Evolutionary conservation across 495 filamentous ascomycete species (phyloP), one percentile per base, ranked within the genome.

Genomic region (Lophiotrema nucula): DNA sequence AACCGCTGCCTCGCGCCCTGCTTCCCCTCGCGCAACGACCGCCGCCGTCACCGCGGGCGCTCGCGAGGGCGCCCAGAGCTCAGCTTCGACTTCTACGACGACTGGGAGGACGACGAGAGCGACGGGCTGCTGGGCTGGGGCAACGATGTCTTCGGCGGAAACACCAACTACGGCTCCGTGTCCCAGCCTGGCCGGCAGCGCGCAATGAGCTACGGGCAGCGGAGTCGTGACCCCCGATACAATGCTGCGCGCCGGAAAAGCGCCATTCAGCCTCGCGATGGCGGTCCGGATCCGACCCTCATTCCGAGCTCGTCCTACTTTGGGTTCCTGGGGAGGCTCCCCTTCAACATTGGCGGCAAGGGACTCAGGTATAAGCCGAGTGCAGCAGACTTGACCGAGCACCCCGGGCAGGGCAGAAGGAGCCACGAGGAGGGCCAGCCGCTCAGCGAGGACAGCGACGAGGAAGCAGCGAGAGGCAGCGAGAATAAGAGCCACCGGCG

Each of bases 81-180:
- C 37, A 88, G 82, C 60, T 98, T 98, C 64, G 95, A 96, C 64
- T 98, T 98, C 76, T 98, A 98, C 74, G 93, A 98, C 69, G 92
- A 96, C 67, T 96, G 92, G 90, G 89, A 96, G 46, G 89, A 91
- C 51, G 85, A 88, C 22, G 81, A 81, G 33, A 78, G 74, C 39
- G 80, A 87, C 46, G 81, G 83, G 6, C 66, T 92, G 35, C 68
- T 92, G 48, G 84, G 84, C 26, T 80, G 81, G 58, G 88, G 84
- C 76, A 87, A 84, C 0, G 87, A 87, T 57, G 91, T 97, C 71
- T 81, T 96, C 71, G 93, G 97, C 73, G 90, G 88, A 2, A 90
- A 90, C 13, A 87, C 69, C 62, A 73, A 56, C 48, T 70, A 68
- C 60, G 74, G 67, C 12, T 58, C 67, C 25, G 70, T 74, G 3